Evolutionary conservation across 1,284 basidiomycete genomes (phyloP).

Genomic region (Peniophora sp.): DNA sequence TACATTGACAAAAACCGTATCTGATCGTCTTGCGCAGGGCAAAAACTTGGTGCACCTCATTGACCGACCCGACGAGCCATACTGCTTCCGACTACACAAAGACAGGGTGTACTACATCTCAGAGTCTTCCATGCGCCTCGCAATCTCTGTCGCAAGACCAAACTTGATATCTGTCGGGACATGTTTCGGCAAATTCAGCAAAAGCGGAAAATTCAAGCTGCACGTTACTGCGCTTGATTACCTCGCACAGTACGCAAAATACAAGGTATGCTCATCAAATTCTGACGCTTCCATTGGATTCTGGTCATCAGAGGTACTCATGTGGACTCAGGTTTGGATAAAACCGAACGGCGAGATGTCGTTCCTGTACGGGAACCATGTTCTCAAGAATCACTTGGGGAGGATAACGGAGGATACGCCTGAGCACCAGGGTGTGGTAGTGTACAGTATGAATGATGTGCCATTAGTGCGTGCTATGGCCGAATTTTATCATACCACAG

Average conservation of each 20-base stretch:
- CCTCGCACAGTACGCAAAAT: slow-evolving; percentile 94
- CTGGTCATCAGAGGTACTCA: neutral
- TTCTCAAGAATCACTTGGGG: slow-evolving; percentile 98
- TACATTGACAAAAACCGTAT: neutral
- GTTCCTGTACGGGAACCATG: slow-evolving; percentile 98
- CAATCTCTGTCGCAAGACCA: slow-evolving; percentile 86
- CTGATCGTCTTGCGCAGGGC: slow-evolving; percentile 37
- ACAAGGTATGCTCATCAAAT: slow-evolving; percentile 62
- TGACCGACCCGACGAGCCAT: slow-evolving; percentile 76
- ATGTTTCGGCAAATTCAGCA: slow-evolving; percentile 97
- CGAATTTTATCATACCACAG: slow-evolving; percentile 2
- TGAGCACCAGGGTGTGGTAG: slow-evolving; percentile 97
- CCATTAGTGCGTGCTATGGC: slow-evolving; percentile 60
- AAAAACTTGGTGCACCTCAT: slow-evolving; percentile 89
- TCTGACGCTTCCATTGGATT: too few relatives aligned
- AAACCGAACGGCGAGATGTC: slow-evolving; percentile 99
- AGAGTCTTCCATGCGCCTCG: slow-evolving; percentile 87
- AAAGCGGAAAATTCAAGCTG: slow-evolving; percentile 96
- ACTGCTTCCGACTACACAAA: slow-evolving; percentile 88
- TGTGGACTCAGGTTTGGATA: slow-evolving; percentile 90
- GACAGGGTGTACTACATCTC: slow-evolving; percentile 94
- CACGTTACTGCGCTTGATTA: slow-evolving; percentile 93
- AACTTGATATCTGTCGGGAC: slow-evolving; percentile 93
- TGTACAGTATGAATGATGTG: slow-evolving; percentile 92
- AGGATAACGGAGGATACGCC: slow-evolving; percentile 98